phyloP scores from a whole-genome alignment of 2,329 filamentous ascomycete species.

The Aspergillus sergii region DNA sequence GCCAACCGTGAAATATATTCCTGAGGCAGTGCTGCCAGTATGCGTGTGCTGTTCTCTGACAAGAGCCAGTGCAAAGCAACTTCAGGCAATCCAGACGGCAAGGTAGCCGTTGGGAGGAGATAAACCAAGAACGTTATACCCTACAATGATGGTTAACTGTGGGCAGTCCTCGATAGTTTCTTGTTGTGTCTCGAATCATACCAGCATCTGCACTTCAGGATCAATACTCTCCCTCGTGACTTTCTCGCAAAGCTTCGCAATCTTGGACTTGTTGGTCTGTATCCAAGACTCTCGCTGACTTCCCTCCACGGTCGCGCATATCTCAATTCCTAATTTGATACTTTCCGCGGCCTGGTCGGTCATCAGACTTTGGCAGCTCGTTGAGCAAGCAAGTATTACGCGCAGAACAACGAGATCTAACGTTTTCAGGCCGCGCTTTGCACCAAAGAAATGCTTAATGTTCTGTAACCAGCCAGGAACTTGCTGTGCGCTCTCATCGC shows the following conservation, averaged over 20 bases:
- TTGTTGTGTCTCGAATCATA: constrained; percentile 19
- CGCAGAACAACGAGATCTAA: constrained; percentile 45
- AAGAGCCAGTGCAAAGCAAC: constrained; percentile 29
- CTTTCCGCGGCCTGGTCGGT: constrained; percentile 34
- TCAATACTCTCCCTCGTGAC: constrained; percentile 32
- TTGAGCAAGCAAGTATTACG: constrained; percentile 44
- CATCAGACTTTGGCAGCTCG: constrained; percentile 32
- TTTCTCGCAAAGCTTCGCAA: constrained; percentile 44
- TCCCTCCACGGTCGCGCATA: constrained; percentile 36
- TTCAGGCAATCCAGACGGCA: constrained; percentile 31
- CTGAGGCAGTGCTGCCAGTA: constrained; percentile 26
- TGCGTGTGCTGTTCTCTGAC: constrained; percentile 24
- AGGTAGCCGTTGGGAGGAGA: constrained; percentile 25
- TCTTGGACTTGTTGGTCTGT: constrained; percentile 33
- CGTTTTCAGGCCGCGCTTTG: constrained; percentile 43
- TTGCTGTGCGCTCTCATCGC: constrained; percentile 21
- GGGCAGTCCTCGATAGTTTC: neutral
- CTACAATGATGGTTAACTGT: constrained; percentile 22
- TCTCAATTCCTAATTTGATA: constrained; percentile 39
- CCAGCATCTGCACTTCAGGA: constrained; percentile 36
- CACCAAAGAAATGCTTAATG: constrained; percentile 42
- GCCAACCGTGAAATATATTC: constrained; percentile 32
- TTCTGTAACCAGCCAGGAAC: constrained; percentile 36
- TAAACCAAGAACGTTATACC: constrained; percentile 35
- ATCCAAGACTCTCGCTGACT: constrained; percentile 40